Percentiles rank a stretch among this genome's conserved stretches.
These are phyloP conservation scores for Stereum hirsutum DNA, from an alignment of 1,284 basidiomycete species.

Conservation along the genomic window DNA sequence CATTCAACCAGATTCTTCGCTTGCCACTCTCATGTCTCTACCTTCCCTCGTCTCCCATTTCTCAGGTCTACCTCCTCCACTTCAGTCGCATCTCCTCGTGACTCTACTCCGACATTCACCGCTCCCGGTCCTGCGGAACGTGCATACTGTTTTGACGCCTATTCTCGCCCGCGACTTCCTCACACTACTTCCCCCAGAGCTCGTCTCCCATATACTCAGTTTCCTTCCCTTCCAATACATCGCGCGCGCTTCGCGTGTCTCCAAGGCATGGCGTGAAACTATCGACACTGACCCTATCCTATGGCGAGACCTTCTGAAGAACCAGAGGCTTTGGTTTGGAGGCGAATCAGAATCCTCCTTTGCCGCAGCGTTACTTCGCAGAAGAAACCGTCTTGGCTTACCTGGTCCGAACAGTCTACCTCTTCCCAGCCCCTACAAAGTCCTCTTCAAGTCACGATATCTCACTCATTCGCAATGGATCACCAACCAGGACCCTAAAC, in stretches of 20 bases:
- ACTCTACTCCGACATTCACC: constrained; percentile 79
- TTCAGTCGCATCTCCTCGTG: constrained; percentile 82
- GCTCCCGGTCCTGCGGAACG: constrained; percentile 71
- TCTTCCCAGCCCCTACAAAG: constrained; percentile 76
- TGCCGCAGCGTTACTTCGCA: constrained; percentile 49
- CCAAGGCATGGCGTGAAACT: constrained; percentile 71
- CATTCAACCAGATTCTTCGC: constrained; percentile 66
- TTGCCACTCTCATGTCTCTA: constrained; percentile 72
- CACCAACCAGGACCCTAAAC: constrained; percentile 61
- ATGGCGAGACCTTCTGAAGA: constrained; percentile 75
- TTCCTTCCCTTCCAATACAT: constrained; percentile 72
- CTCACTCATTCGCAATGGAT: constrained; percentile 74
- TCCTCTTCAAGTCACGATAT: constrained; percentile 79
- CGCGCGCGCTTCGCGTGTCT: constrained; percentile 73
- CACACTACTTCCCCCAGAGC: constrained; percentile 76
- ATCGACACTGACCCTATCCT: constrained; percentile 80
- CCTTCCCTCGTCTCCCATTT: constrained; percentile 73
- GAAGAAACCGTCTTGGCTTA: constrained; percentile 37
- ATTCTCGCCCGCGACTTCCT: constrained; percentile 84
- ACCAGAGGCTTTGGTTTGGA: constrained; percentile 79
- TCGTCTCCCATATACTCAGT: constrained; percentile 73
- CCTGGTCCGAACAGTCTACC: constrained; percentile 39
- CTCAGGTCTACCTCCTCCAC: constrained; percentile 53
- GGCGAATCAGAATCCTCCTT: constrained; percentile 69
- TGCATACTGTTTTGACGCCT: constrained; percentile 77